Evolutionary conservation across 306 rosid genomes (phyloP).

Genomic region (Trifolium pratense): DNA sequence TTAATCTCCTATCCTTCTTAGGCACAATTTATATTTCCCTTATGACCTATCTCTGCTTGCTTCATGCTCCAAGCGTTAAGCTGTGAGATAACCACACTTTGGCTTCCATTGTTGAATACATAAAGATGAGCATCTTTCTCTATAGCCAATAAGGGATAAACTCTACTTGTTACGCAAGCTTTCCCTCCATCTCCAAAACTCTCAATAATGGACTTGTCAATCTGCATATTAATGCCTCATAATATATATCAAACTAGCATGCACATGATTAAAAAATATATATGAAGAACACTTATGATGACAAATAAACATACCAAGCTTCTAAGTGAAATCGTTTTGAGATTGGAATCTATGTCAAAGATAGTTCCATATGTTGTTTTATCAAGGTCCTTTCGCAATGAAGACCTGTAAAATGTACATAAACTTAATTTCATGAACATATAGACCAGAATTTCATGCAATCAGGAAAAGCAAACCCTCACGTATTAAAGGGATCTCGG

Average conservation of each 20-base stretch:
- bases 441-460: neutral
- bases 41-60: constrained; percentile 46
- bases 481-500: neutral
- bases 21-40: constrained; percentile 25
- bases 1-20: constrained; percentile 31
- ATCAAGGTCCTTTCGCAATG: constrained; percentile 57
- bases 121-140: constrained; percentile 57
- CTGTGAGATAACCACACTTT: constrained; percentile 46
- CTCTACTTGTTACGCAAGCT: constrained; percentile 68
- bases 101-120: constrained; percentile 66
- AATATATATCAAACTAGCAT: neutral
- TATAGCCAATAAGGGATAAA: constrained; percentile 64
- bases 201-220: constrained; percentile 74
- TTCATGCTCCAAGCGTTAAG: constrained; percentile 75
- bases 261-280: neutral
- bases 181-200: constrained; percentile 75
- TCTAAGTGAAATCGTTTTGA: constrained; percentile 61
- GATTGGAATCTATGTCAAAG: constrained; percentile 51
- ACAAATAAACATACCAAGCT: constrained; percentile 54
- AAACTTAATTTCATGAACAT: constrained; percentile 5
- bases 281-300: neutral
- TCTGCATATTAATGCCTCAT: constrained; percentile 50
- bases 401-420: constrained; percentile 54
- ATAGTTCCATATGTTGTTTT: constrained; percentile 65
- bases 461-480: neutral